Percentiles rank a stretch among this genome's conserved stretches.
Conservation (phyloP, 306 rosid species). For the apple (Malus domestica) region ASM211411v1 NC_041791.1:1324501-1325000, state of each 20-base stretch:
- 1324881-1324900: background rate
- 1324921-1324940: conserved; percentile 48
- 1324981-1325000: conserved; percentile 28
- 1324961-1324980: conserved; percentile 31
- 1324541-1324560: conserved; percentile 66
- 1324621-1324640: conserved; percentile 57
- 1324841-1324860: background rate
- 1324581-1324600: conserved; percentile 61
- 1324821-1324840: background rate
- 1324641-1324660: background rate
- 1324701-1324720: background rate
- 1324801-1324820: background rate
- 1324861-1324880: too few species aligned
- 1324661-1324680: conserved; percentile 23
- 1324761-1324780: background rate
- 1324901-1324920: conserved; percentile 39
- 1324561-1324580: conserved; percentile 76
- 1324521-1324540: conserved; percentile 80
- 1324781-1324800: background rate
- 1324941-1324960: conserved; percentile 40
- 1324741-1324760: too few species aligned
- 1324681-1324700: conserved; percentile 35
- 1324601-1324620: conserved; percentile 77
- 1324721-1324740: background rate
- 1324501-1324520: conserved; percentile 71